phyloP scores from a whole-genome alignment of 306 rosid genomes.

The Phaseolus lunatus region DNA sequence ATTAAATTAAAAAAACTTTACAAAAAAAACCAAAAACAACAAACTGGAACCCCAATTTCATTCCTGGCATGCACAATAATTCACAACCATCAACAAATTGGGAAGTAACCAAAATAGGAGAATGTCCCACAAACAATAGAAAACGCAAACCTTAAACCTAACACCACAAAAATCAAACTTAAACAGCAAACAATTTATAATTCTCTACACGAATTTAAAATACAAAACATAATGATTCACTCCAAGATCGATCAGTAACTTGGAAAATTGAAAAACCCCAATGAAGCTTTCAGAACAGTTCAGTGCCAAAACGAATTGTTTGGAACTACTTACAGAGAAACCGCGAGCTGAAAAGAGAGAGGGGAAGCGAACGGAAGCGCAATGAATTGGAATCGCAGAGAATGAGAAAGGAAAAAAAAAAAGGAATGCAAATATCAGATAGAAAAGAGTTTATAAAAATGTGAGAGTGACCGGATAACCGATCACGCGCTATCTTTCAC shows the following conservation, averaged over 20 bases:
- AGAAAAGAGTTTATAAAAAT: neutral
- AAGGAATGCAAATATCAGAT: no score
- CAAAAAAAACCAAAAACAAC: neutral
- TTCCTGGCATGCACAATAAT: neutral
- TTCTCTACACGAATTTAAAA: neutral
- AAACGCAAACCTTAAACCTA: slow-evolving; percentile 16
- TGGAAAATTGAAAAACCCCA: neutral
- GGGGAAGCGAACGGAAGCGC: slow-evolving; percentile 37
- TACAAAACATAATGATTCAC: neutral
- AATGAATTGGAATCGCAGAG: slow-evolving; percentile 18
- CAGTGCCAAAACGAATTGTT: slow-evolving; percentile 25
- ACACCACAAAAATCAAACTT: neutral
- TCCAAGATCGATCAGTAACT: slow-evolving; percentile 57
- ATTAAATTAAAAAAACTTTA: neutral
- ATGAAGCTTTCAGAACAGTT: neutral
- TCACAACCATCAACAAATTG: neutral
- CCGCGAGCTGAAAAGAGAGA: slow-evolving; percentile 44
- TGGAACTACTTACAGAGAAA: slow-evolving; percentile 61
- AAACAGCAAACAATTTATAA: slow-evolving; percentile 7
- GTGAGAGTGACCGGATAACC: slow-evolving; percentile 5
- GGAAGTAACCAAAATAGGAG: neutral
- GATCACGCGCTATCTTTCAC: slow-evolving; percentile 15
- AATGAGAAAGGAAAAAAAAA: no score
- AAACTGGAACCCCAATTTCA: neutral
- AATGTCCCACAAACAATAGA: neutral